Evolutionary conservation across 2,329 filamentous ascomycete genomes (phyloP).

Genomic region (Alternaria ventricosa): DNA sequence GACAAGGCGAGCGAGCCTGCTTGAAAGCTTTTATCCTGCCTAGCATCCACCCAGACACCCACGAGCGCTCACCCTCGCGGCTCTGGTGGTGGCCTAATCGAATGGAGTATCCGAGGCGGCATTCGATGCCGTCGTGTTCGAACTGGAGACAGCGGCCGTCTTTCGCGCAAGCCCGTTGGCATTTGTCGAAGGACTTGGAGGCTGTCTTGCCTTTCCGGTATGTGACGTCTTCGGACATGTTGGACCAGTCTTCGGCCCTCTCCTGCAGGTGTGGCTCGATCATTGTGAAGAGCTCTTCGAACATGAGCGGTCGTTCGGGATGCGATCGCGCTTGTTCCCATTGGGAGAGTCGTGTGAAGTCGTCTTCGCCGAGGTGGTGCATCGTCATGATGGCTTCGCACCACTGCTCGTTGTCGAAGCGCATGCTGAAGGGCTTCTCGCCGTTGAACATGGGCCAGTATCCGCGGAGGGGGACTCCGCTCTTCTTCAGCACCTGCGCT

Average conservation of each 20-base stretch:
- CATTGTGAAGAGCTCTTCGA: constrained; percentile 42
- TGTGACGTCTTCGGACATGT: constrained; percentile 39
- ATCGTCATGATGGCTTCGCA: constrained; percentile 52
- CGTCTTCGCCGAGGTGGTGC: constrained; percentile 43
- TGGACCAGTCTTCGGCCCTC: constrained; percentile 41
- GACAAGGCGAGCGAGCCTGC: constrained; percentile 35
- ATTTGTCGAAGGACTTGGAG: constrained; percentile 37
- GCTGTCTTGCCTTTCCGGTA: constrained; percentile 26
- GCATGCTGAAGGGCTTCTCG: constrained; percentile 48
- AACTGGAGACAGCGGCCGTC: constrained; percentile 43
- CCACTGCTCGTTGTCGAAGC: constrained; percentile 51
- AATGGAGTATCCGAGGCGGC: constrained; percentile 35
- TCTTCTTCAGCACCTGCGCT: constrained; percentile 47
- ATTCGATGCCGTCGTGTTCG: constrained; percentile 38
- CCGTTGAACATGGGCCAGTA: constrained; percentile 57
- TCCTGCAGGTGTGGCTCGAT: constrained; percentile 36
- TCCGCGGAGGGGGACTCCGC: constrained; percentile 44
- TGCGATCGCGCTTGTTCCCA: constrained; percentile 37
- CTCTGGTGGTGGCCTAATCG: constrained; percentile 37
- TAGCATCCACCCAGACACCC: constrained; percentile 43
- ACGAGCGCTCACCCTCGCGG: constrained; percentile 26
- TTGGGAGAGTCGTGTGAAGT: constrained; percentile 33
- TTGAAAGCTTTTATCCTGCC: constrained; percentile 39
- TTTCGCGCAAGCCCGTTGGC: constrained; percentile 35
- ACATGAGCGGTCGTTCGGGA: constrained; percentile 38